Base-by-base conservation (phyloP, 108 stramenopile species). In the Craspedostauros australis region DNA sequence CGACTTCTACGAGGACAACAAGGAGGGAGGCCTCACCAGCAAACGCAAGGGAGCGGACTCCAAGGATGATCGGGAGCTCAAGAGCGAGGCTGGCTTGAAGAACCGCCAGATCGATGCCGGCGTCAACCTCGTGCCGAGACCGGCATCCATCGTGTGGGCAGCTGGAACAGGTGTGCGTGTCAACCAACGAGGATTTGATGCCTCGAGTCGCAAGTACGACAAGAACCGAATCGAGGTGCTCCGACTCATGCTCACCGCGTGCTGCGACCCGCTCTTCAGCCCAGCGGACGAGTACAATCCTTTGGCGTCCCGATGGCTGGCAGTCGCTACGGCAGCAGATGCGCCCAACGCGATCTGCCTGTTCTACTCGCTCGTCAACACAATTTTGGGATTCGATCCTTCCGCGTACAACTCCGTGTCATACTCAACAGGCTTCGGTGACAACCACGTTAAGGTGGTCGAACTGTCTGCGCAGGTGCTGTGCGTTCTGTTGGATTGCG, bases 171-270 rank as follows among this genome's bases (percentile, higher is more conserved):
- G 89, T 0, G 74, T 91, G 29, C 46, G 68, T 7, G 26, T 68
- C 0, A 39, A 56, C 4, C 64, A 78, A 39, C 16, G 75, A 34
- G 73, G 73, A 15, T 71, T 62, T 47, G 67, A 61, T 28, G 62
- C 62, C 0, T 28, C 54, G 32, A 86, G 83, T 6, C 80, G 85
- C 55, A 91, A 91, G 46, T 90, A 92, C 44, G 93, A 94, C 61
- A 81, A 79, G 57, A 93, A 95, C 66, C 85, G 96, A 30, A 70
- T 90, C 46, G 96, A 96, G 76, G 94, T 97, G 12, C 60, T 97
- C 28, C 82, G 93, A n/a, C 61, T 98, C 5, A 60, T 98, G 46
- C 59, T 96, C 23, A 79, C 93, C 0, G 53, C 74, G 0, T 95
- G 88, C 44, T 93, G 91, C 54, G 93, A 95, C 70, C 93, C 94